phyloP scores from a whole-genome alignment of 805 yeast species.

The Tetrapisispora nanseiensis region DNA sequence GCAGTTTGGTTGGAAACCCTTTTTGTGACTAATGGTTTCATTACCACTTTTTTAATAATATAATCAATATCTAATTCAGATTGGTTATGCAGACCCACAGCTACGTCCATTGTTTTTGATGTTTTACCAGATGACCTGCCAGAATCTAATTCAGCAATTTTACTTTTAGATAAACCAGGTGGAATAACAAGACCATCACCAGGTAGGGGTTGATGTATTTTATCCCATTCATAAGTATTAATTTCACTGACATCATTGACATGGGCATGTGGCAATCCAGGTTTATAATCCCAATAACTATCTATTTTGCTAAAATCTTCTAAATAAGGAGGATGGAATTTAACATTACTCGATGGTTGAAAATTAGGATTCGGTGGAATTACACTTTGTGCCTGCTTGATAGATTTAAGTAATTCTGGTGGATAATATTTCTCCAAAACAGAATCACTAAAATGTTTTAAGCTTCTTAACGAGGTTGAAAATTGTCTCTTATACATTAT shows the following conservation, averaged over 20 bases:
- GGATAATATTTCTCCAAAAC: constrained; percentile 64
- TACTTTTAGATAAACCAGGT: constrained; percentile 11
- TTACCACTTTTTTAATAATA: constrained; percentile 44
- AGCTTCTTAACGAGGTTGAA: constrained; percentile 4
- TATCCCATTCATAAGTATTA: constrained; percentile 14
- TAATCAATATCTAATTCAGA: constrained; percentile 60
- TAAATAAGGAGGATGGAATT: constrained; percentile 58
- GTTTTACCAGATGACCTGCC: constrained; percentile 8
- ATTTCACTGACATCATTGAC: constrained; percentile 12
- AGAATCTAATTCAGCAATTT: not conserved
- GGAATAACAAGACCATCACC: constrained; percentile 14
- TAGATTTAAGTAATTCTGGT: constrained; percentile 70
- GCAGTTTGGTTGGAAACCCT: constrained; percentile 85
- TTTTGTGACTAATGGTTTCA: constrained; percentile 62
- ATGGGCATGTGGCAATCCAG: constrained; percentile 24
- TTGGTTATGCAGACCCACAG: constrained; percentile 46
- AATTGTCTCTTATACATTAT: constrained; percentile 3
- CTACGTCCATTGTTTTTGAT: constrained; percentile 28
- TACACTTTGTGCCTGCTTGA: constrained; percentile 67
- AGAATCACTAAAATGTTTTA: constrained; percentile 23
- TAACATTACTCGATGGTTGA: constrained; percentile 29
- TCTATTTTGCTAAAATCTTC: constrained; percentile 67
- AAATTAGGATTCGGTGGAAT: constrained; percentile 54
- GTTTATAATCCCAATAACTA: constrained; percentile 60
- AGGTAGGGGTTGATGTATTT: constrained; percentile 19